These are phyloP conservation scores for Aspergillus neotritici DNA, from an alignment of 2,329 filamentous ascomycete genomes.

Conservation along the genomic window DNA sequence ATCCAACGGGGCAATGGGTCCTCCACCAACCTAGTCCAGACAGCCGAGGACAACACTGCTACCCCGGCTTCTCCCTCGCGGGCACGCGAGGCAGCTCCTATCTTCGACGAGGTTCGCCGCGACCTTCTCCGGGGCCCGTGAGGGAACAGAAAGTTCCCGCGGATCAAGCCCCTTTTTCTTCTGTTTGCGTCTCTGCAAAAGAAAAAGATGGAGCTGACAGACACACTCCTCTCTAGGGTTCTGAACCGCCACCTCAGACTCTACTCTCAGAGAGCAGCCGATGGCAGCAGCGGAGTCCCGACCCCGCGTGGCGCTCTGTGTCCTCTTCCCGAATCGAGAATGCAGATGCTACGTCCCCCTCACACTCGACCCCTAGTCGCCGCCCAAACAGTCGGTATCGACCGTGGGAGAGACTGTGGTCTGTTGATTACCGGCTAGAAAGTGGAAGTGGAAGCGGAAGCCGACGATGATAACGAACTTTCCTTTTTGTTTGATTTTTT, in stretches of 20 bases:
- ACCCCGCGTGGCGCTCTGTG: constrained; percentile 9
- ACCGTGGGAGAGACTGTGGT: constrained; percentile 42
- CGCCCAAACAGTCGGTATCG: constrained; percentile 21
- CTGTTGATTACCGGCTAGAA: constrained; percentile 39
- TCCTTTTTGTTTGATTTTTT: constrained; percentile 1
- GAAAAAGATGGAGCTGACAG: constrained; percentile 15
- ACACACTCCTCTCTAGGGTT: constrained; percentile 14
- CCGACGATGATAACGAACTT: not conserved
- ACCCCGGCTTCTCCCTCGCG: constrained; percentile 16
- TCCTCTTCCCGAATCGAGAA: constrained; percentile 13
- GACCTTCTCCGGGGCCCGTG: constrained; percentile 42
- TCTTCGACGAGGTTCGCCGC: constrained; percentile 46
- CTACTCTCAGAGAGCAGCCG: not conserved
- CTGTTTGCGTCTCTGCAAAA: constrained; percentile 4
- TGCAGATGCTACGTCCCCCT: constrained; percentile 17
- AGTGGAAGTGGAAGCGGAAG: constrained; percentile 13
- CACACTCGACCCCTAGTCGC: constrained; percentile 22
- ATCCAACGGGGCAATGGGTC: constrained; percentile 31
- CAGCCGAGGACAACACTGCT: constrained; percentile 31
- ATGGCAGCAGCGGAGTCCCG: not conserved
- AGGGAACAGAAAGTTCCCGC: constrained; percentile 12
- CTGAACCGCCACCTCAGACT: constrained; percentile 9
- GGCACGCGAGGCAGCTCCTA: constrained; percentile 35
- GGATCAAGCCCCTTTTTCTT: constrained; percentile 8
- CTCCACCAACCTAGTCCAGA: constrained; percentile 30